Percentiles rank a stretch among this genome's conserved stretches.
Evolutionary conservation across 139 green algal genomes (phyloP).

Genomic region (Chlorella ohadii): DNA sequence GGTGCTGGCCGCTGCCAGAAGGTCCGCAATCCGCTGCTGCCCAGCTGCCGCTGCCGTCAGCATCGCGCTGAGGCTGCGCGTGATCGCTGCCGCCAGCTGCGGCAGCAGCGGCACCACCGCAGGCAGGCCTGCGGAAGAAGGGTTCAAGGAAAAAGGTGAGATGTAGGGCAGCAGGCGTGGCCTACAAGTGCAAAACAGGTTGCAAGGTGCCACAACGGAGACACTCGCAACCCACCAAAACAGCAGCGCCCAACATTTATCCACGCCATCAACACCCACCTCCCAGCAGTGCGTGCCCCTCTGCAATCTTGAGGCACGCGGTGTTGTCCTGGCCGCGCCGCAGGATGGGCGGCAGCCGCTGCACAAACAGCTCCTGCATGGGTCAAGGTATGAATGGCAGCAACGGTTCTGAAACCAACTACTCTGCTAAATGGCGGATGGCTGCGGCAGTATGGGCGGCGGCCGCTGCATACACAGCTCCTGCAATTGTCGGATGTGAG

Average conservation of each 20-base stretch:
- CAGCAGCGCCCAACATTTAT: too few species aligned
- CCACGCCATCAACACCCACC: background rate
- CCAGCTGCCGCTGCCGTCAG: background rate
- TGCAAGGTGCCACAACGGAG: too few species aligned
- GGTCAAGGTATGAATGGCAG: too few species aligned
- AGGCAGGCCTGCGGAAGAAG: slow-evolving; percentile 22
- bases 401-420: too few species aligned
- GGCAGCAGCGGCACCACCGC: slow-evolving; percentile 18
- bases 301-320: slow-evolving; percentile 62
- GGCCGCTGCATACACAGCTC: too few species aligned
- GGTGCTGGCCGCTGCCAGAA: background rate
- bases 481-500: too few species aligned
- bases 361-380: slow-evolving; percentile 55
- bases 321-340: slow-evolving; percentile 60
- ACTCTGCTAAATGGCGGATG: too few species aligned
- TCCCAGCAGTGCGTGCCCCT: slow-evolving; percentile 70
- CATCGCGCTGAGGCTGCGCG: slow-evolving; percentile 4
- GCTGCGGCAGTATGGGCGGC: too few species aligned
- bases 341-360: slow-evolving; percentile 60
- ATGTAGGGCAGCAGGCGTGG: too few species aligned
- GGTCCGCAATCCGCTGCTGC: background rate
- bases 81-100: slow-evolving; percentile 21
- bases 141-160: background rate
- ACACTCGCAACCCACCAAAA: too few species aligned
- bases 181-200: too few species aligned